Evolutionary conservation across 2,329 filamentous ascomycete species (phyloP).

Genomic region (Fusarium pininemorale): DNA sequence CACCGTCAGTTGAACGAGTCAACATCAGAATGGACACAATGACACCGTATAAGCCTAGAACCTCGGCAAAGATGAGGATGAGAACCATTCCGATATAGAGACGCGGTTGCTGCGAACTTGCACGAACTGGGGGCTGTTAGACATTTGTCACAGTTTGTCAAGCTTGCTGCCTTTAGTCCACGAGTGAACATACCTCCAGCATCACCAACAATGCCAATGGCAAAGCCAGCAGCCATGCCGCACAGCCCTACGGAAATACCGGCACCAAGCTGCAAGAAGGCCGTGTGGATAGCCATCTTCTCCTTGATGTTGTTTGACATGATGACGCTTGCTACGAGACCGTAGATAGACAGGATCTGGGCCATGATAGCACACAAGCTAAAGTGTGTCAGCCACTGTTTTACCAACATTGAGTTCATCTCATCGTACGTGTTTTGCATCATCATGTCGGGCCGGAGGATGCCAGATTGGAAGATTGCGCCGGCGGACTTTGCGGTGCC

Average conservation of each 20-base stretch:
- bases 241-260: slow-evolving; percentile 56
- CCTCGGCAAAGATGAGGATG: slow-evolving; percentile 59
- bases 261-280: slow-evolving; percentile 56
- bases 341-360: slow-evolving; percentile 59
- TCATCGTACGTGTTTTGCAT: slow-evolving; percentile 52
- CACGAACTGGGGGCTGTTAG: slow-evolving; percentile 49
- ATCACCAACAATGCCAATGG: slow-evolving; percentile 58
- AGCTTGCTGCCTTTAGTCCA: background rate
- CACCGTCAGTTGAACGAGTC: slow-evolving; percentile 52
- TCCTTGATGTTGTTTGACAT: slow-evolving; percentile 53
- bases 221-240: slow-evolving; percentile 57
- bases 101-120: slow-evolving; percentile 57
- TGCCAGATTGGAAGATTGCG: slow-evolving; percentile 55
- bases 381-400: slow-evolving; percentile 11
- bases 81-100: slow-evolving; percentile 59
- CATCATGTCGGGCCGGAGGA: slow-evolving; percentile 55
- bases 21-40: slow-evolving; percentile 61
- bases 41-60: slow-evolving; percentile 56
- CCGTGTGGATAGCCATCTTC: slow-evolving; percentile 54
- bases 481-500: slow-evolving; percentile 55
- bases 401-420: background rate
- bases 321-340: slow-evolving; percentile 56
- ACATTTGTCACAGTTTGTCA: background rate
- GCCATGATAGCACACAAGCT: slow-evolving; percentile 57
- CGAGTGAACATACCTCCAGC: slow-evolving; percentile 48